Base-by-base conservation (phyloP, 1,284 basidiomycete genomes). In the Peniophora sp. region DNA sequence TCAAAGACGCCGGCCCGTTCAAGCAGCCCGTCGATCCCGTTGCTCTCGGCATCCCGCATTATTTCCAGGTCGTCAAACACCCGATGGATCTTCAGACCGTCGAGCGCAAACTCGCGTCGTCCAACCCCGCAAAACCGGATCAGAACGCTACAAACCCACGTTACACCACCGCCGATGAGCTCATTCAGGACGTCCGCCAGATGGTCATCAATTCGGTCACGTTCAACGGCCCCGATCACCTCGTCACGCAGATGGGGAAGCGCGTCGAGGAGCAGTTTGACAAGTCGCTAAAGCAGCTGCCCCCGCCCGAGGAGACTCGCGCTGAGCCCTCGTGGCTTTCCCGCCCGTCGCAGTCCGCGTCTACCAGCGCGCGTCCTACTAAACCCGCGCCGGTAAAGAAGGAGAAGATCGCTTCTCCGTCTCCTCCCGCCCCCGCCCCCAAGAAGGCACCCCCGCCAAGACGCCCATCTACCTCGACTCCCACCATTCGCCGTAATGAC, bases 11-110 rank as follows among this genome's bases (percentile, higher is more conserved):
- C 0, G 66, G 65, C 6, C 84, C 92, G 1, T 99, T 99, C 71
- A 69, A 89, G 50, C 74, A 74, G 50, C 95, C 97, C 17, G 97
- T 99, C 53, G 95, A 99, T 64, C 79, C 85, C n/a, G 78, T 96
- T 56, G 86, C 82, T 1, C 79, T 97, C 56, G 85, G 85, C 59
- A 89, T 99, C 55, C 97, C 94, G 12, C 92, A 96, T 64, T 99
- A 99, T 63, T 80, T 79, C 45, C 78, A 77, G 51, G 83, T 98
- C 63, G 84, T 99, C 70, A 89, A 85, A 61, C 80, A 79, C 32
- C 97, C 97, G 0, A 97, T 97, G 92, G 97, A 99, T 66, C 79
- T 99, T 48, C 78, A 83, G n/a, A 97, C 95, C 20, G 81, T 98
- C 55, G 96, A 98, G 69, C 81, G 81, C 60, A 97, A 97, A 69